phyloP scores from a whole-genome alignment of 441 rosid genomes.

The Euphorbia corollata region DNA sequence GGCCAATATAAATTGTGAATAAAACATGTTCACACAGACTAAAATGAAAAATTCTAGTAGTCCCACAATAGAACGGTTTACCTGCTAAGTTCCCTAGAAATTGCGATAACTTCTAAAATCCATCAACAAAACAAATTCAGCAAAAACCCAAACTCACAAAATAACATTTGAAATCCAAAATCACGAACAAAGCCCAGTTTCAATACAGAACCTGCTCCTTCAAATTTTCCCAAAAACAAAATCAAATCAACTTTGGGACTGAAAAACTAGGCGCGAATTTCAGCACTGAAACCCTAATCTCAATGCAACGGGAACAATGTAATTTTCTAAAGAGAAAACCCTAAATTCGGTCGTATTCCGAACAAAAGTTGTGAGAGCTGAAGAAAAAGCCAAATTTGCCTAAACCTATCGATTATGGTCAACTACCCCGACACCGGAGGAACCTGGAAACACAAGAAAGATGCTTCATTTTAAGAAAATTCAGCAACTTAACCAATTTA shows the following conservation, averaged over 20 bases:
- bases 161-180: not conserved
- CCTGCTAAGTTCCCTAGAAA: not conserved
- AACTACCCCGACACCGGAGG: constrained; percentile 13
- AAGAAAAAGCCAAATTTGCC: not conserved
- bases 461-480: constrained; percentile 1
- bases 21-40: constrained; percentile 51
- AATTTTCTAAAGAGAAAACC: not conserved
- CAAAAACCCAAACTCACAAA: not conserved
- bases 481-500: not conserved
- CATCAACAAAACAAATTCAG: not conserved
- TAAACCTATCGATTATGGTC: not conserved
- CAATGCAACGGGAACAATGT: not conserved
- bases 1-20: constrained; percentile 98
- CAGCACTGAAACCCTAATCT: constrained; percentile 10
- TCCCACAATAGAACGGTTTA: not conserved
- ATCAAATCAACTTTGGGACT: not conserved
- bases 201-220: not conserved
- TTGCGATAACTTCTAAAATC: not conserved
- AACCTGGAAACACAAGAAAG: constrained; percentile 14
- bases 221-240: not conserved
- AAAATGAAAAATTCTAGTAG: not conserved
- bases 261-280: not conserved
- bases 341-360: not conserved
- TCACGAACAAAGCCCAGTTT: constrained; percentile 9
- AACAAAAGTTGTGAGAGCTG: not conserved